Percentiles rank a stretch among this genome's conserved stretches.
Conservation (phyloP, 2,329 filamentous ascomycete species). For the Dactylellina cionopaga region DNA sequence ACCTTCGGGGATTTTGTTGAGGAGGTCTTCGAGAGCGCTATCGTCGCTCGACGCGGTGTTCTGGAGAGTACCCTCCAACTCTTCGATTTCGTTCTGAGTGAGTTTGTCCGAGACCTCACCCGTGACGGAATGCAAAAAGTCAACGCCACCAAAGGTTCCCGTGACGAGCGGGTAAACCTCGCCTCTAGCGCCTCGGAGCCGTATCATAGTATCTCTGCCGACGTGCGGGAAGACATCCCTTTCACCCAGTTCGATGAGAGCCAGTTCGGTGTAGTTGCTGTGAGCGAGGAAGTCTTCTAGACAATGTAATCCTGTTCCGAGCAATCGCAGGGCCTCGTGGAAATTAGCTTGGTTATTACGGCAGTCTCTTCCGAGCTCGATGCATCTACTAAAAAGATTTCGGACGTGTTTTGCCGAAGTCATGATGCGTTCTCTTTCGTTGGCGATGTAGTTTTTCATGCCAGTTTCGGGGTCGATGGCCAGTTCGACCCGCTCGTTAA, state of each 20-base stretch:
- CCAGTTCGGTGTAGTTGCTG: conserved; percentile 91
- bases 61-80: conserved; percentile 83
- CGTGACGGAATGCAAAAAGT: conserved; percentile 89
- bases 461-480: conserved; percentile 78
- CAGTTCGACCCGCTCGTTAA: conserved; percentile 82
- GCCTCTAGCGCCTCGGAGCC: conserved; percentile 72
- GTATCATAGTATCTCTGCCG: conserved; percentile 76
- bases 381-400: conserved; percentile 75
- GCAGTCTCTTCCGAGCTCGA: conserved; percentile 83
- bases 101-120: conserved; percentile 85
- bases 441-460: conserved; percentile 95
- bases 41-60: conserved; percentile 62
- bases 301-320: conserved; percentile 90
- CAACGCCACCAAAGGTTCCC: conserved; percentile 92
- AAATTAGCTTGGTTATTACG: conserved; percentile 77
- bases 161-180: conserved; percentile 83
- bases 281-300: conserved; percentile 93
- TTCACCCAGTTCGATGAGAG: conserved; percentile 86
- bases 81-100: conserved; percentile 88
- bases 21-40: conserved; percentile 77
- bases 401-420: conserved; percentile 83
- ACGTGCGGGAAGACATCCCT: conserved; percentile 85
- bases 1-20: conserved; percentile 82
- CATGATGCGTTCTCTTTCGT: conserved; percentile 79
- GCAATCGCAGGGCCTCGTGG: conserved; percentile 83